Conservation (phyloP, 2,329 filamentous ascomycete species). For the Hypomyces perniciosus region DNA sequence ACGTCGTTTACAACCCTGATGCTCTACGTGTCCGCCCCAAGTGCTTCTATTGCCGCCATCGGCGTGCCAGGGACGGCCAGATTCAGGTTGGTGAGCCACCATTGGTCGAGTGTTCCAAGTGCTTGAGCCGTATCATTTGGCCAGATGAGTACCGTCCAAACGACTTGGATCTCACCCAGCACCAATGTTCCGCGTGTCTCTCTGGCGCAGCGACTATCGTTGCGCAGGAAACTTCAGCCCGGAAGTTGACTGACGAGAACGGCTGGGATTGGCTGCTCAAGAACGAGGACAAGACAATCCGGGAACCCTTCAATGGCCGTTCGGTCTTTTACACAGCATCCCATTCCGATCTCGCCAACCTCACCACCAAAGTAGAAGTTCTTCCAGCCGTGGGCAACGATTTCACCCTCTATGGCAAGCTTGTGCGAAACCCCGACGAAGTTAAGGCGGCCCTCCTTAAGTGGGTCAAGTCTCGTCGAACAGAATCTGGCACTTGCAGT, state of each 20-base stretch:
- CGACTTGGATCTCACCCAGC: constrained; percentile 25
- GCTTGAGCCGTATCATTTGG: constrained; percentile 42
- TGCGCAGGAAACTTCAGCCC: constrained; percentile 31
- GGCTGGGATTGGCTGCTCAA: constrained; percentile 38
- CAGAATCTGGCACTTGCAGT: constrained; percentile 35
- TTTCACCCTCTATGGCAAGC: constrained; percentile 34
- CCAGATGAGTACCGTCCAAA: constrained; percentile 36
- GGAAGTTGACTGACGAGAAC: constrained; percentile 35
- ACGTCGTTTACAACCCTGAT: constrained; percentile 41
- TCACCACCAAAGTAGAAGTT: constrained; percentile 33
- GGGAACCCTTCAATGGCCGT: constrained; percentile 31
- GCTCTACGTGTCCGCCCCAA: constrained; percentile 39
- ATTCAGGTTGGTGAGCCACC: constrained; percentile 24
- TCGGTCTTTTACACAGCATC: constrained; percentile 36
- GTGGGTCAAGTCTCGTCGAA: constrained; percentile 33
- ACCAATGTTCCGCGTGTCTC: constrained; percentile 37
- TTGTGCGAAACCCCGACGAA: constrained; percentile 34
- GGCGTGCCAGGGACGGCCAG: constrained; percentile 8
- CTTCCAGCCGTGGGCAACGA: constrained; percentile 20
- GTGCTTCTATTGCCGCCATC: constrained; percentile 42
- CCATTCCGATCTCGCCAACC: constrained; percentile 23
- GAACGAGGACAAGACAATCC: constrained; percentile 31
- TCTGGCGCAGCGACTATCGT: constrained; percentile 30
- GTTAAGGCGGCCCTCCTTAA: constrained; percentile 29
- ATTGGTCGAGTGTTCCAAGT: constrained; percentile 38